phyloP scores from a whole-genome alignment of 129 eudicot genomes.

The Deinandra increscens region DNA sequence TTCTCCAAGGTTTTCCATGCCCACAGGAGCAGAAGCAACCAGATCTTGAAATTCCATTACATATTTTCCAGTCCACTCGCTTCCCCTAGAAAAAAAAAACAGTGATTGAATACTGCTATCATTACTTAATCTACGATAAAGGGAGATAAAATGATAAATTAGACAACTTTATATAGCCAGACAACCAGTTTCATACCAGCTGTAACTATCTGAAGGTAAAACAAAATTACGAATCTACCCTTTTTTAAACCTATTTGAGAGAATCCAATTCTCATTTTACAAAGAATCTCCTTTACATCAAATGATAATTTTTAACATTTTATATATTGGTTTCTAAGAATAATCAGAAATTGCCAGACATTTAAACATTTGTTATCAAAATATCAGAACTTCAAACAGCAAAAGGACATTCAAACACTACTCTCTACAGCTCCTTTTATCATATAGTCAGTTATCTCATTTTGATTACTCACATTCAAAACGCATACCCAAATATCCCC shows the following conservation, averaged over 20 bases:
- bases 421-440: neutral
- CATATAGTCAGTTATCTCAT: neutral
- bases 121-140: neutral
- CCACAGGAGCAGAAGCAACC: slow-evolving; percentile 41
- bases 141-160: neutral
- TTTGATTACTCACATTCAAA: neutral
- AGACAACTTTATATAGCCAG: neutral
- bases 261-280: neutral
- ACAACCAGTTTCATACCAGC: neutral
- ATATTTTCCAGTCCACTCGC: slow-evolving; percentile 89
- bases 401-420: neutral
- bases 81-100: slow-evolving; percentile 55
- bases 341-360: neutral
- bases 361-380: neutral
- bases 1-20: slow-evolving; percentile 14
- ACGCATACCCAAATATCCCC: neutral
- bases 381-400: neutral
- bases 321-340: no score
- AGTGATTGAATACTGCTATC: neutral
- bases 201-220: neutral
- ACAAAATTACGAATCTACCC: neutral
- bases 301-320: neutral
- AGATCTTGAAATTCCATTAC: slow-evolving; percentile 66
- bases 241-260: neutral
- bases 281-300: neutral